phyloP scores from a whole-genome alignment of 495 filamentous ascomycete species.

The Letharia lupina region DNA sequence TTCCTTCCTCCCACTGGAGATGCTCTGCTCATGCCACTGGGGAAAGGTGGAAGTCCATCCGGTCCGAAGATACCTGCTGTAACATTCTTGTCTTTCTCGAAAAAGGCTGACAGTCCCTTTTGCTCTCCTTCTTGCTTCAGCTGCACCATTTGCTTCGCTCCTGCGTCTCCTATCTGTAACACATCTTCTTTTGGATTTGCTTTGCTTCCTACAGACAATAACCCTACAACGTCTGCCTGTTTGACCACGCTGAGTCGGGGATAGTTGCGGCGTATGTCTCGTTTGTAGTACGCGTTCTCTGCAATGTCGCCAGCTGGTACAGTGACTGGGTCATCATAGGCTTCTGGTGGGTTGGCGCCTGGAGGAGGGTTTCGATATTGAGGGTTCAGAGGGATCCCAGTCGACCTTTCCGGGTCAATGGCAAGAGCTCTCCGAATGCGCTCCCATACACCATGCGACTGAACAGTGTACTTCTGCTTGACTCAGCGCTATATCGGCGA shows the following conservation, averaged over 20 bases:
- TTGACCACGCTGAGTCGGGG: conserved; percentile 70
- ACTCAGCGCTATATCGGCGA: conserved; percentile 10
- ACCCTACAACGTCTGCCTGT: conserved; percentile 76
- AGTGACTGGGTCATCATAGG: conserved; percentile 86
- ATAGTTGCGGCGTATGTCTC: conserved; percentile 78
- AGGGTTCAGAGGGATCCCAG: conserved; percentile 84
- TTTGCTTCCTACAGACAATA: conserved; percentile 77
- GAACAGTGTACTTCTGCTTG: conserved; percentile 90
- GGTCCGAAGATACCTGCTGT: conserved; percentile 58
- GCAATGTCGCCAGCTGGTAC: conserved; percentile 88
- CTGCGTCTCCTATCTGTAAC: conserved; percentile 71
- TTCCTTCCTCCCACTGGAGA: conserved; percentile 30
- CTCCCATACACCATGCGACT: conserved; percentile 85
- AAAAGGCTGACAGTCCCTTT: conserved; percentile 59
- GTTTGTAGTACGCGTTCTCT: conserved; percentile 98
- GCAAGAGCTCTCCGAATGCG: conserved; percentile 66
- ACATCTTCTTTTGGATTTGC: conserved; percentile 69
- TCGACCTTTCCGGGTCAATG: conserved; percentile 82
- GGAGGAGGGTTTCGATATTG: conserved; percentile 86
- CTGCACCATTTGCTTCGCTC: conserved; percentile 68
- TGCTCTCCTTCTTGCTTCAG: conserved; percentile 68
- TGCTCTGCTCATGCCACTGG: conserved; percentile 50
- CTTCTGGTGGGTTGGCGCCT: conserved; percentile 62
- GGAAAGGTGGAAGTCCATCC: conserved; percentile 74
- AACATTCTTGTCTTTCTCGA: conserved; percentile 56